Evolutionary conservation across 2,329 filamentous ascomycete genomes (phyloP).

Genomic region (Penicillium verrucosum): DNA sequence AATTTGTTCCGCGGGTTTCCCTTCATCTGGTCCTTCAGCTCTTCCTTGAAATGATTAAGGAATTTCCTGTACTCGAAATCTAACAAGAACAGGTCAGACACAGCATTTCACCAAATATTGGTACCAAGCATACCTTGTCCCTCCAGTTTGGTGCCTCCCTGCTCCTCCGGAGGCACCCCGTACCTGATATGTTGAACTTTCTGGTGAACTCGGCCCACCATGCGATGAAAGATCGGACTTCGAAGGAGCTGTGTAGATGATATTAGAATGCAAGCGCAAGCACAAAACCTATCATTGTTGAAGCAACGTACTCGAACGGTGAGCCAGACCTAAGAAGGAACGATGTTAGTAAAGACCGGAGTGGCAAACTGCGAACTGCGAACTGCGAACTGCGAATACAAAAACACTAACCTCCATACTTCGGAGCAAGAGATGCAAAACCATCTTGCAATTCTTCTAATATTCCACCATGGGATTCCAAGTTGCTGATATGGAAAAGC

Average conservation of each 20-base stretch:
- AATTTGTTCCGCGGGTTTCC: constrained; percentile 34
- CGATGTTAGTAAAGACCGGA: constrained; percentile 13
- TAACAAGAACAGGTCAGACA: constrained; percentile 10
- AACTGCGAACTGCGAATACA: neutral
- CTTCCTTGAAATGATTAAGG: constrained; percentile 41
- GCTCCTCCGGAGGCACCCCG: constrained; percentile 43
- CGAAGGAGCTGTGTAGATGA: constrained; percentile 38
- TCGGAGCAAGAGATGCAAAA: constrained; percentile 30
- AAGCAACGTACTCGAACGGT: constrained; percentile 34
- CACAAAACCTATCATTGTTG: neutral
- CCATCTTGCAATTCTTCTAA: constrained; percentile 19
- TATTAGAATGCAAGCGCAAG: constrained; percentile 6
- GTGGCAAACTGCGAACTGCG: neutral
- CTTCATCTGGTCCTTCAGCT: constrained; percentile 42
- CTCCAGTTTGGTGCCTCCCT: constrained; percentile 43
- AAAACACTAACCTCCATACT: constrained; percentile 34
- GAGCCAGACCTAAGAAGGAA: constrained; percentile 34
- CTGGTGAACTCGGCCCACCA: constrained; percentile 44
- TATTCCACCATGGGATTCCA: neutral
- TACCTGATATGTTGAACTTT: constrained; percentile 41
- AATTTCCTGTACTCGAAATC: constrained; percentile 33
- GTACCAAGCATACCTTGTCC: constrained; percentile 28
- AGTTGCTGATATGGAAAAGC: neutral
- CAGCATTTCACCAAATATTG: neutral
- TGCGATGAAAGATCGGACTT: constrained; percentile 44